Base-by-base conservation (phyloP, 345 rosid genomes). In the Corchorus capsularis region DNA sequence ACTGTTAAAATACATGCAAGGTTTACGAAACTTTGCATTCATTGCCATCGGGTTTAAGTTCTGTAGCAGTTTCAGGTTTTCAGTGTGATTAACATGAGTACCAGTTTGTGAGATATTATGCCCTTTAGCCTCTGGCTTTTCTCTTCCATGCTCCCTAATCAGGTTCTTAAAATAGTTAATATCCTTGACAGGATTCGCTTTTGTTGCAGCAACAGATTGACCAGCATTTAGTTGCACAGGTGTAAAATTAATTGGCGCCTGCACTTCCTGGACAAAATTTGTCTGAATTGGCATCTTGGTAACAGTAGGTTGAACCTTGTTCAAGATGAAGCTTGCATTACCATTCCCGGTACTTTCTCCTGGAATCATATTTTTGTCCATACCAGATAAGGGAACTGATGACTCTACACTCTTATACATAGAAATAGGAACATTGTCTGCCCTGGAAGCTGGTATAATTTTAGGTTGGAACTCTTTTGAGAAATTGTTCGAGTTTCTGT, bases 101-200 rank as follows among this genome's bases (percentile, higher is more conserved):
- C 35, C 81, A 22, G 46, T 27, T 61, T 80, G 69, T 4, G 20
- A n/a, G 8, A 72, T 53, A n/a, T 75, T 69, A 53, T 53, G 61
- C 56, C 27, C 43, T 53, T 75, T 71, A 17, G 64, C 71, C 62
- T 85, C 82, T 60, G 72, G 77, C 82, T 71, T 81, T 54, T 65
- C 86, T 39, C 68, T 73, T 45, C 97, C 97, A 86, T 92, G 94
- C 78, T 84, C 82, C 84, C 86, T 89, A 17, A 92, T 88, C 12
- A 93, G 89, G 53, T 88, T 84, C 83, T 90, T 90, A 80, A 85
- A 60, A 83, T 90, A 87, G 83, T 79, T 73, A 54, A 71, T 5
- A 77, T 86, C 86, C 84, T 80, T 90, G 83, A 69, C 57, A 15
- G 72, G 62, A 16, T 78, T 81, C 14, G 8, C 53, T 17, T 15